Evolutionary conservation across 2,329 filamentous ascomycete species (phyloP).

Genomic region (Grosmannia clavigera): DNA sequence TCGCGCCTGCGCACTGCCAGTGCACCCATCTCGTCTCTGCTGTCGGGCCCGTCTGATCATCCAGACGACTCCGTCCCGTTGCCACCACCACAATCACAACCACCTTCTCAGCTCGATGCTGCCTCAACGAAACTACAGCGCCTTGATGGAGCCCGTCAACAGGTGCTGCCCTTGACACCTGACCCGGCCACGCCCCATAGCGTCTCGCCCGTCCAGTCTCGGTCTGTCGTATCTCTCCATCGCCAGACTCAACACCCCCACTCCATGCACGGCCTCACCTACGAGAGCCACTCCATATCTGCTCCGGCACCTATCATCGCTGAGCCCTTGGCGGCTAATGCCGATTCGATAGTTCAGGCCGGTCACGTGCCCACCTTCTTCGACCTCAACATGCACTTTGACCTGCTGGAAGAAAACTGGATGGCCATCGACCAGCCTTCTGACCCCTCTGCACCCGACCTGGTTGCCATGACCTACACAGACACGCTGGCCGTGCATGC

Average conservation of each 20-base stretch:
- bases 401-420: conserved; percentile 2
- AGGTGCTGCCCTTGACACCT: background rate
- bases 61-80: background rate
- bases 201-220: background rate
- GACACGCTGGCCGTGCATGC: background rate
- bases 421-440: background rate
- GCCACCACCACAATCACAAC: background rate
- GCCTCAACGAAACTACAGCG: background rate
- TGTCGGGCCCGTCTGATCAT: background rate
- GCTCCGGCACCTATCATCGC: background rate
- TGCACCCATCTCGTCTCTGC: background rate
- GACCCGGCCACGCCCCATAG: background rate
- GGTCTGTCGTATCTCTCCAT: background rate
- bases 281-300: background rate
- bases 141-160: background rate
- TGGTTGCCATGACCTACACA: background rate
- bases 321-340: background rate
- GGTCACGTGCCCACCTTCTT: conserved; percentile 1
- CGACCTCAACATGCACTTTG: conserved; percentile 6
- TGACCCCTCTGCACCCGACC: background rate
- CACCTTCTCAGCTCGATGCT: background rate
- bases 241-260: background rate
- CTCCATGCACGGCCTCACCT: background rate
- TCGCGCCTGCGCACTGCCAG: background rate
- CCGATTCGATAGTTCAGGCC: background rate